phyloP scores from a whole-genome alignment of 2,329 filamentous ascomycete species.

The Calonectria montana region DNA sequence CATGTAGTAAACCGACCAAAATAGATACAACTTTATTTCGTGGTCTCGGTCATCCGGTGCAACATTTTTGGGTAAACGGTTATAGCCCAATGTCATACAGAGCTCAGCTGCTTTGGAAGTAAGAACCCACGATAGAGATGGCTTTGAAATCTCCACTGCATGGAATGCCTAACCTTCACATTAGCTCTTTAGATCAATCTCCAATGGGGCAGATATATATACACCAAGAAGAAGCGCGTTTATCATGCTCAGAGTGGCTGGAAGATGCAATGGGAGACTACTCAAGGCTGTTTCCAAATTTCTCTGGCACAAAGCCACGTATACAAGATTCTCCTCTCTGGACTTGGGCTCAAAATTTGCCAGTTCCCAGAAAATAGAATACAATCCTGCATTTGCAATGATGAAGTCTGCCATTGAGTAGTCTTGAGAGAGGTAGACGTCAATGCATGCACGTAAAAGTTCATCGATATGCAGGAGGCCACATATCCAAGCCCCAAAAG shows the following conservation, averaged over 20 bases:
- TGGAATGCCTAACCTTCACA: slow-evolving; percentile 39
- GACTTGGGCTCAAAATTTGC: background rate
- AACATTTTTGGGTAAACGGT: slow-evolving; percentile 26
- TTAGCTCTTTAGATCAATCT: background rate
- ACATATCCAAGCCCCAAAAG: slow-evolving; percentile 37
- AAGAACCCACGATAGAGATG: slow-evolving; percentile 45
- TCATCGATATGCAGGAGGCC: slow-evolving; percentile 43
- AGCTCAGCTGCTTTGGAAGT: slow-evolving; percentile 45
- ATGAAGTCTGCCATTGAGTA: slow-evolving; percentile 48
- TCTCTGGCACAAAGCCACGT: slow-evolving; percentile 36
- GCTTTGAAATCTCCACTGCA: slow-evolving; percentile 46
- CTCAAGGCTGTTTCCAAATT: slow-evolving; percentile 47
- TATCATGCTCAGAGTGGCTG: slow-evolving; percentile 42
- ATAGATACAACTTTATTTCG: slow-evolving; percentile 51
- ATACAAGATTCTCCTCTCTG: slow-evolving; percentile 32
- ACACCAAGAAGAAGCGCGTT: slow-evolving; percentile 38
- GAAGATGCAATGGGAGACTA: slow-evolving; percentile 46
- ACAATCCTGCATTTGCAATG: slow-evolving; percentile 45
- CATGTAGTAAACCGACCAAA: slow-evolving; percentile 68
- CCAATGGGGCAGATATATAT: background rate
- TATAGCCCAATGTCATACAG: slow-evolving; percentile 46
- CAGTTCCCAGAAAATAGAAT: slow-evolving; percentile 44
- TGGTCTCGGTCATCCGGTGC: slow-evolving; percentile 20
- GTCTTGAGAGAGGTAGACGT: slow-evolving; percentile 47
- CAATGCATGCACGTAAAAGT: slow-evolving; percentile 46